These are phyloP conservation scores for Sideroxylon spinosum DNA, from an alignment of 179 eudicot genomes.

Conservation along the genomic window DNA sequence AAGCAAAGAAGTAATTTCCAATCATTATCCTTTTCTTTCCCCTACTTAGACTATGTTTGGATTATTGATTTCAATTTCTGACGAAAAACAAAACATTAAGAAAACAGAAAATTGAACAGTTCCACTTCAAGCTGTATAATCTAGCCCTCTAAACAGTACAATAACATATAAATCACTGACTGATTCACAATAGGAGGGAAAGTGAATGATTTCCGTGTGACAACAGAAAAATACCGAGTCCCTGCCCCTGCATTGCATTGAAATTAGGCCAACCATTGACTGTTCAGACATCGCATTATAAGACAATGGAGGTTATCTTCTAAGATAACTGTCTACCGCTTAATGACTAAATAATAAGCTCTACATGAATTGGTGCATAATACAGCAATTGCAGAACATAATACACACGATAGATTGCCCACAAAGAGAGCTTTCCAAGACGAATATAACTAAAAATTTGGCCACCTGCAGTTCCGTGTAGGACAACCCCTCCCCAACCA, in stretches of 20 bases:
- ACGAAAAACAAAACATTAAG: no score
- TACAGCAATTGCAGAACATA: constrained; percentile 16
- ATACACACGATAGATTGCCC: constrained; percentile 15
- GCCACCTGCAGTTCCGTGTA: constrained; percentile 20
- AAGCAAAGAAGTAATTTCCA: no score
- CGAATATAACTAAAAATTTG: constrained; percentile 10
- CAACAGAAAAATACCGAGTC: not conserved
- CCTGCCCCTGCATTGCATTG: not conserved
- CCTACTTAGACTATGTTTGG: no score
- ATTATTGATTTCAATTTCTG: no score
- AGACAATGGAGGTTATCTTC: not conserved
- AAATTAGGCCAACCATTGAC: not conserved
- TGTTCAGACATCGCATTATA: not conserved
- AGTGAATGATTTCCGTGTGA: no score
- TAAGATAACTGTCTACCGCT: constrained; percentile 15
- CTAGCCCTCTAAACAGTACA: no score
- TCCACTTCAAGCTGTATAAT: no score
- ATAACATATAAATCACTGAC: no score
- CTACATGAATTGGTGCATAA: constrained; percentile 28
- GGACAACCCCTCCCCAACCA: constrained; percentile 13
- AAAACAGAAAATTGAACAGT: no score
- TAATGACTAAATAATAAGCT: constrained; percentile 17
- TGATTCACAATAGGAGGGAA: no score
- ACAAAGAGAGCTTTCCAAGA: constrained; percentile 11
- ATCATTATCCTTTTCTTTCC: no score